phyloP scores from a whole-genome alignment of 768 basidiomycete genomes.

The Suillus subalutaceus region DNA sequence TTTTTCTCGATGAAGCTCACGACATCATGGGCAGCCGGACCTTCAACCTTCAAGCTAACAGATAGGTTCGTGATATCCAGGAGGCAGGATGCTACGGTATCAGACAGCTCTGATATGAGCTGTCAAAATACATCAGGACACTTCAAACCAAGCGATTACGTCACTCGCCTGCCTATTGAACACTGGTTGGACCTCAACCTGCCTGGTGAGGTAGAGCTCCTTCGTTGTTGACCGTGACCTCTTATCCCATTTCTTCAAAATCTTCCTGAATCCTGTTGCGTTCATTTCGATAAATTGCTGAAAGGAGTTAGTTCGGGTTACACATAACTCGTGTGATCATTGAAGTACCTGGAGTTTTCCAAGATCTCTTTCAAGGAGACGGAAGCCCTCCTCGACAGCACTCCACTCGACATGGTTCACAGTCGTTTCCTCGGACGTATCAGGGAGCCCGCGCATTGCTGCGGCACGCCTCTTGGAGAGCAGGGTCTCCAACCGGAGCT shows the following conservation, averaged over 20 bases:
- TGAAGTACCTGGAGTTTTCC: conserved; percentile 85
- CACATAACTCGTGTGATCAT: conserved; percentile 13
- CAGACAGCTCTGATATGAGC: conserved; percentile 94
- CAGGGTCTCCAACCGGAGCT: conserved; percentile 87
- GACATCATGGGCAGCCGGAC: conserved; percentile 73
- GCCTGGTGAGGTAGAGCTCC: conserved; percentile 92
- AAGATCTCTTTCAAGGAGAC: conserved; percentile 90
- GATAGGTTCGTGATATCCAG: conserved; percentile 79
- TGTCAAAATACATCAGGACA: conserved; percentile 35
- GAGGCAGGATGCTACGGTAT: conserved; percentile 85
- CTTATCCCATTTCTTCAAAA: conserved; percentile 98
- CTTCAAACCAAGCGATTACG: conserved; percentile 8
- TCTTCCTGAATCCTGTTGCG: conserved; percentile 95
- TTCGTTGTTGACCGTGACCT: conserved; percentile 93
- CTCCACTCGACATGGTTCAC: conserved; percentile 84
- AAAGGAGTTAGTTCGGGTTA: conserved; percentile 25
- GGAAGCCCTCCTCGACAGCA: conserved; percentile 95
- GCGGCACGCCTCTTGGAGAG: conserved; percentile 91
- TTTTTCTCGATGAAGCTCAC: conserved; percentile 67
- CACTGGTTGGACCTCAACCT: conserved; percentile 98
- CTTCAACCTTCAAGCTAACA: conserved; percentile 77
- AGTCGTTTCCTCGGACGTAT: conserved; percentile 60
- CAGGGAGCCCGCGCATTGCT: conserved; percentile 70
- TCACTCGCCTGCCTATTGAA: conserved; percentile 88
- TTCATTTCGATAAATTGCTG: conserved; percentile 98